Evolutionary conservation across 345 rosid species (phyloP), one percentile per base, ranked within the genome.

Genomic region (Ailanthus altissimus): DNA sequence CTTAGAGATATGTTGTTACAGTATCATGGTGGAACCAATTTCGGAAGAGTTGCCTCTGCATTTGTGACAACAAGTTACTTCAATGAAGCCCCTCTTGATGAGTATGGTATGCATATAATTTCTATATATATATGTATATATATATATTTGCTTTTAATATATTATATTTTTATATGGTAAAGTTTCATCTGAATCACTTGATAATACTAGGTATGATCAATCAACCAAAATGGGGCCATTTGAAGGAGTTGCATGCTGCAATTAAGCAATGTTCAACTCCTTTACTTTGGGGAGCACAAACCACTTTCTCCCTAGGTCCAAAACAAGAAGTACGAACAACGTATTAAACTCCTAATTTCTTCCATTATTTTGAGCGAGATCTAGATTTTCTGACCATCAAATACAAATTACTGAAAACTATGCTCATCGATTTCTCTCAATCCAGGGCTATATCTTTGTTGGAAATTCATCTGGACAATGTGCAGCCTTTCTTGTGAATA

Each of bases 191-290:
- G 26, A 32, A 32, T 70, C 16, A 32, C 6, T 14, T 72, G 64
- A 15, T 72, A 38, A 38, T 23, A 66, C 18, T 59, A 86, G 89
- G 89, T 16, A 60, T 80, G 59, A 60, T 78, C n/a, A 79, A 83
- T 20, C 85, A 88, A 70, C 91, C 91, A 0, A 88, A 86, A 84
- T 88, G 85, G 84, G 86, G 88, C 10, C 91, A 88, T 64, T 72
- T 88, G 26, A 82, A 75, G 81, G 91, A 84, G 42, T 56, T 88
- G 78, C 91, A 88, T 70, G 65, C 78, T 8, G 81, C 85, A 46
- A 78, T 88, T 9, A 86, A 84, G 80, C 28, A 56, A 36, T 81
- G 89, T 49, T 80, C 78, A 70, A 53, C 45, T 12, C 71, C 88
- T 61, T 40, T 86, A 54, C 82, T 86, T 23, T 61, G 51, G 21